Base-by-base conservation (phyloP, 768 basidiomycete genomes). In the Pisolithus orientalis region DNA sequence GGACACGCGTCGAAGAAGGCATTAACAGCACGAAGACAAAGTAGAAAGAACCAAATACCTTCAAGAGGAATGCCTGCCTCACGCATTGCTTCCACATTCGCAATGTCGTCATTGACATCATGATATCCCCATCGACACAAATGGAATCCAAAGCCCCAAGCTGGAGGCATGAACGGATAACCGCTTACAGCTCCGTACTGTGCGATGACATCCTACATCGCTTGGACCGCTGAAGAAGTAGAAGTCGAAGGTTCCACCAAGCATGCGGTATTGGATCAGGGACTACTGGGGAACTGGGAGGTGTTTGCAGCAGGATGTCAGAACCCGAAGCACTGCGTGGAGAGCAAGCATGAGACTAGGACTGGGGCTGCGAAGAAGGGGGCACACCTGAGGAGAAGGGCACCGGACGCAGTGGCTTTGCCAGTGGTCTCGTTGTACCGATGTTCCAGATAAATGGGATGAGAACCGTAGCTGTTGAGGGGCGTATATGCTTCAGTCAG, bases 101-200 rank as follows among this genome's bases (percentile, higher is more conserved):
- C 74, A 29, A 72, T 71, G 9, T 81, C 82, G 57, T 85, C 82
- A 50, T 72, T 77, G 21, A 88, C 59, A 57, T 79, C 70, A 29
- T 59, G 50, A 53, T 78, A 80, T 4, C 80, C 79, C 76, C 76
- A 82, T 7, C 28, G 76, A 70, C 84, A 85, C 14, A 87, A 74
- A 54, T 91, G 87, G 71, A 87, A 87, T 7, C 88, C 87, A 61
- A 90, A 87, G 5, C 80, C 81, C 84, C 86, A 90, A 37, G 73
- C 72, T 2, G 86, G 87, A 62, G 83, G 81, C 79, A 85, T 83
- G 29, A 78, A 79, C 4, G 87, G 85, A 38, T 79, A 69, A 4
- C 87, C 87, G 27, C 86, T 74, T n/a, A 81, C 69, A 34, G 70
- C 75, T 5, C 82, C 79, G 58, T 90, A 87, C 65, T 90, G 87